A percentile compares a stretch with the other conserved stretches of the same genome.
These are phyloP conservation scores for Fusarium anguioides DNA, from an alignment of 2,329 filamentous ascomycete genomes.

Conservation along the genomic window DNA sequence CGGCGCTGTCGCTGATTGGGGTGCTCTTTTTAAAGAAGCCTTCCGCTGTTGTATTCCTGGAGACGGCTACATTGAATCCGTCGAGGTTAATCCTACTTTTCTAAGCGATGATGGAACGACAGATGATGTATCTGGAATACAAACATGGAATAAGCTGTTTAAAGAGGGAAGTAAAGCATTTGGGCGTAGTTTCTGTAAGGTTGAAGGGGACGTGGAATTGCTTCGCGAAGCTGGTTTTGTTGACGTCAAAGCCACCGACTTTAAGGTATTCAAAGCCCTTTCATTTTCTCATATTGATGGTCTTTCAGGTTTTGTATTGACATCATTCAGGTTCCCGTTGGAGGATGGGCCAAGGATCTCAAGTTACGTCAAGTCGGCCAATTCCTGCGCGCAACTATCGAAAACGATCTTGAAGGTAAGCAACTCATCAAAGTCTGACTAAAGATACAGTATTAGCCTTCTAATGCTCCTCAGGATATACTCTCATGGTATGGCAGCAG, in stretches of 20 bases:
- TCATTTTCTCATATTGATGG: too few relatives aligned
- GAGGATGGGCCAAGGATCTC: conserved; percentile 8
- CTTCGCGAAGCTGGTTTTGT: neutral
- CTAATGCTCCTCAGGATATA: neutral
- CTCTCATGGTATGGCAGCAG: neutral
- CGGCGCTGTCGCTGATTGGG: conserved; percentile 4
- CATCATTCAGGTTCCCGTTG: conserved; percentile 2
- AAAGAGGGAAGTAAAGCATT: neutral
- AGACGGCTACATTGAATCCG: neutral
- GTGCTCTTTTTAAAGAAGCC: neutral
- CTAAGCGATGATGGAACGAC: neutral
- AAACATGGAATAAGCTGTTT: conserved; percentile 3
- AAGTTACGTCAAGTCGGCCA: conserved; percentile 1
- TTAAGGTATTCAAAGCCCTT: neutral
- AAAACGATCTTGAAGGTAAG: conserved; percentile 12
- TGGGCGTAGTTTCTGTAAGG: neutral
- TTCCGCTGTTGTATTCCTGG: neutral
- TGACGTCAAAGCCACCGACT: neutral
- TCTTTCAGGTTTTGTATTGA: neutral
- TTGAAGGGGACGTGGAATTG: neutral
- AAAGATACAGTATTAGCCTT: too few relatives aligned
- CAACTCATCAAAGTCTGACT: neutral
- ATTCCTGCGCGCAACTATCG: neutral
- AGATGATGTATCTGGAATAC: neutral
- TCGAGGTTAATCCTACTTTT: neutral